Evolutionary conservation across 225 moss, liverwort and hornwort genomes (phyloP).

Genomic region (Ulota crispa): DNA sequence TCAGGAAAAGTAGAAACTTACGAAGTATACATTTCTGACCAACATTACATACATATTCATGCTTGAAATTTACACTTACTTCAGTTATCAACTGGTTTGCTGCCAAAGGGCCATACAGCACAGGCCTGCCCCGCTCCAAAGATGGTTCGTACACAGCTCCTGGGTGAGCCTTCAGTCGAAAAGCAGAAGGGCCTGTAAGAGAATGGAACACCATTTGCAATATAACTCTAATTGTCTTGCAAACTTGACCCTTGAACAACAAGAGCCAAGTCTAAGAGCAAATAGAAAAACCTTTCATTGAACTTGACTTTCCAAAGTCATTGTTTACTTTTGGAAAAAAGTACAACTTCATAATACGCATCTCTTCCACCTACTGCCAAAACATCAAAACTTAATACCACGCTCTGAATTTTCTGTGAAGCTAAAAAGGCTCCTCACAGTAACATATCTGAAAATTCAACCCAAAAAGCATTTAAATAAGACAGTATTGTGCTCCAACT

Average conservation of each 20-base stretch:
- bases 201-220: neutral
- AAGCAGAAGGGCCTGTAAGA: constrained; percentile 89
- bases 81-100: constrained; percentile 96
- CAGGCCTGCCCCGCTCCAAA: constrained; percentile 90
- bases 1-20: neutral
- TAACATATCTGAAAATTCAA: neutral
- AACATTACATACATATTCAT: constrained; percentile 3
- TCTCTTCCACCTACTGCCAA: neutral
- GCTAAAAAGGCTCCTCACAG: neutral
- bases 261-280: neutral
- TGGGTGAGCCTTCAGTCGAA: constrained; percentile 89
- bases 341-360: neutral
- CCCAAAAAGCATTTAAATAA: neutral
- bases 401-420: neutral
- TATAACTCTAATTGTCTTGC: constrained; percentile 8
- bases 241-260: neutral
- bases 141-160: constrained; percentile 80
- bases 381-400: neutral
- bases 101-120: constrained; percentile 86
- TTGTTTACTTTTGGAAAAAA: neutral
- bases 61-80: constrained; percentile 53
- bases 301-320: neutral
- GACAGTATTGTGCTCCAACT: neutral
- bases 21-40: neutral
- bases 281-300: neutral